Base-by-base conservation (phyloP, 495 filamentous ascomycete genomes). In the Neurospora sp. region DNA sequence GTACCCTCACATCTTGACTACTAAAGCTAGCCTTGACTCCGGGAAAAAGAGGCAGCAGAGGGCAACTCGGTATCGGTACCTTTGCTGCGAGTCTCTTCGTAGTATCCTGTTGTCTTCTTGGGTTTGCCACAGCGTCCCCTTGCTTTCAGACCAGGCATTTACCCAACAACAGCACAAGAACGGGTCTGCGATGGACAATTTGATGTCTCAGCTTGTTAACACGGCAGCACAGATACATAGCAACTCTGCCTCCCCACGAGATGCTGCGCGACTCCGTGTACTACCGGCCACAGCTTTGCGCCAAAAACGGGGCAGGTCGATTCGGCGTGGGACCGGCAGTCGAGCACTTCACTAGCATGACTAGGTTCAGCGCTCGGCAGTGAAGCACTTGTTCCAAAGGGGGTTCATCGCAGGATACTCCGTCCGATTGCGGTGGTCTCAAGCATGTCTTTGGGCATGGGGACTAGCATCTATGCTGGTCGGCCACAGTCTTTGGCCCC, bases 361-460 rank as follows among this genome's bases (percentile, higher is more conserved):
- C 27, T 16, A 35, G 12, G 54, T 35, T 62, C 54, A 18, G 54
- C 12, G 23, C 7, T 35, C 14, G 27, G 12, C 54, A 62, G 54
- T 62, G 27, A 62, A 62, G 54, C 54, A 35, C 54, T 62, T 62
- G 12, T 35, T 62, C 54, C 27, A 62, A 62, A 62, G 23, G 54
- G 23, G 23, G 54, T 62, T 31, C 54, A 62, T 62, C 27, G 23
- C 12, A 62, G 54, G 54, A 62, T 27, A 62, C 54, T 35, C 6
- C 31, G 72, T 74, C 73, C 75, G 73, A 77, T 73, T 38, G 27
- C 75, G 73, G 73, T 72, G 73, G 71, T 73, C 40, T 72, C 54
- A 48, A 54, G 23, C 11, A 40, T 77, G 73, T 72, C 71, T 75
- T 71, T 71, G 42, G 44, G 39, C 41, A 35, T 41, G 35, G 40